Conservation (phyloP, 129 eudicot species). For the Mikania micrantha region DNA sequence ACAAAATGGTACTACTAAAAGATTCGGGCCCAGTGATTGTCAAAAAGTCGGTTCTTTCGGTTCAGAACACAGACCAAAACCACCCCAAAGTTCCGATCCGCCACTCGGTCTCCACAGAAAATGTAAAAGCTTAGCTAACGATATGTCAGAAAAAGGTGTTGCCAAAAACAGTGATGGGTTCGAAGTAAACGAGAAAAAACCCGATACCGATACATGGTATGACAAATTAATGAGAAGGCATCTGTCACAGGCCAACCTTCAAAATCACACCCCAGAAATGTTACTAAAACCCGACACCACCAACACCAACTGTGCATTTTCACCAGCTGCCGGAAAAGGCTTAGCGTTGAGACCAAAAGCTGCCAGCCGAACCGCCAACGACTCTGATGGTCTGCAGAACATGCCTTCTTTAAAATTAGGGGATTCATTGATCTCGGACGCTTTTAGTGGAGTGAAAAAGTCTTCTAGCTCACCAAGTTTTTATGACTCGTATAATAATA, state of each 20-base stretch:
- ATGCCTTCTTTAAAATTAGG: slow-evolving; percentile 29
- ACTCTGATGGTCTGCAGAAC: slow-evolving; percentile 24
- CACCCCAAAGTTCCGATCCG: slow-evolving; percentile 24
- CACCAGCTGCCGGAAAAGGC: slow-evolving; percentile 60
- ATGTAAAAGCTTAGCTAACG: slow-evolving; percentile 60
- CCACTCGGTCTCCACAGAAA: slow-evolving; percentile 62
- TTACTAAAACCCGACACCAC: slow-evolving; percentile 60
- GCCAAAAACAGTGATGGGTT: not conserved
- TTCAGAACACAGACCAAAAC: slow-evolving; percentile 7
- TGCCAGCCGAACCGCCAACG: slow-evolving; percentile 35
- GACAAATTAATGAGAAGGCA: slow-evolving; percentile 44
- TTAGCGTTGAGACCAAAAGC: slow-evolving; percentile 66
- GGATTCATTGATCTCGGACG: slow-evolving; percentile 33
- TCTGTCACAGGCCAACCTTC: slow-evolving; percentile 50
- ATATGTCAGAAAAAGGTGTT: slow-evolving; percentile 19
- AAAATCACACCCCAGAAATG: slow-evolving; percentile 48
- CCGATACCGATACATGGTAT: slow-evolving; percentile 36
- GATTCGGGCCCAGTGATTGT: slow-evolving; percentile 8
- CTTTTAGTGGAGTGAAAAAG: slow-evolving; percentile 52
- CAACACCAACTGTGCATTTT: slow-evolving; percentile 44
- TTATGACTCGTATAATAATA: slow-evolving; percentile 42
- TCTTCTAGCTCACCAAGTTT: slow-evolving; percentile 78
- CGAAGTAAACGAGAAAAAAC: slow-evolving; percentile 24
- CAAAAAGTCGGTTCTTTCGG: slow-evolving; percentile 5
- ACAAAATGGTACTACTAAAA: slow-evolving; percentile 27